Percentiles rank a stretch among this genome's conserved stretches.
Evolutionary conservation across 768 basidiomycete species (phyloP).

Genomic region (Collybia sp.): DNA sequence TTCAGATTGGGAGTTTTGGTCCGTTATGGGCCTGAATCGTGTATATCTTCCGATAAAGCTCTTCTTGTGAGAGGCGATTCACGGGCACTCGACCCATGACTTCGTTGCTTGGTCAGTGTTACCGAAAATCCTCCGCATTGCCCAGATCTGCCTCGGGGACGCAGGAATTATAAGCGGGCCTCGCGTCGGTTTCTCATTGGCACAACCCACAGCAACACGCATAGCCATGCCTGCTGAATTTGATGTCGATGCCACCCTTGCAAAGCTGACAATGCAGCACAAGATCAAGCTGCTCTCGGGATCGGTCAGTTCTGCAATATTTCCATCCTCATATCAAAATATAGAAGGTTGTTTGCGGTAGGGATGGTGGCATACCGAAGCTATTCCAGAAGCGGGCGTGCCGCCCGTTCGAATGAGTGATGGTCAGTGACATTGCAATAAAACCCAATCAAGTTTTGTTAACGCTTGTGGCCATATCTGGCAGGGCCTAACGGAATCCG

Average conservation of each 20-base stretch:
- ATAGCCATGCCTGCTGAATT: conserved; percentile 20
- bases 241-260: conserved; percentile 31
- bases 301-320: conserved; percentile 18
- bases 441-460: not conserved
- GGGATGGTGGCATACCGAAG: conserved; percentile 46
- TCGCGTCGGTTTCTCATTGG: not conserved
- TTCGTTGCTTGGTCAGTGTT: too few relatives aligned
- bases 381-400: conserved; percentile 33
- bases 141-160: too few relatives aligned
- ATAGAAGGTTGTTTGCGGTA: conserved; percentile 9
- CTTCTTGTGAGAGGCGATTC: not conserved
- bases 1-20: too few relatives aligned
- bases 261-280: conserved; percentile 29
- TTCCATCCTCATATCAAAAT: not conserved
- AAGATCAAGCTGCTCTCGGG: conserved; percentile 44
- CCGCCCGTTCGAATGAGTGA: conserved; percentile 43
- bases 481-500: conserved; percentile 50
- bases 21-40: too few relatives aligned
- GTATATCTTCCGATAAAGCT: too few relatives aligned
- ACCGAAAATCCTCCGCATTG: not conserved
- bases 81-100: too few relatives aligned
- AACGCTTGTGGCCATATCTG: not conserved
- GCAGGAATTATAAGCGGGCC: not conserved
- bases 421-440: conserved; percentile 20
- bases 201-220: not conserved